Evolutionary conservation across 345 rosid species (phyloP).

Genomic region (Dovyalis caffra): DNA sequence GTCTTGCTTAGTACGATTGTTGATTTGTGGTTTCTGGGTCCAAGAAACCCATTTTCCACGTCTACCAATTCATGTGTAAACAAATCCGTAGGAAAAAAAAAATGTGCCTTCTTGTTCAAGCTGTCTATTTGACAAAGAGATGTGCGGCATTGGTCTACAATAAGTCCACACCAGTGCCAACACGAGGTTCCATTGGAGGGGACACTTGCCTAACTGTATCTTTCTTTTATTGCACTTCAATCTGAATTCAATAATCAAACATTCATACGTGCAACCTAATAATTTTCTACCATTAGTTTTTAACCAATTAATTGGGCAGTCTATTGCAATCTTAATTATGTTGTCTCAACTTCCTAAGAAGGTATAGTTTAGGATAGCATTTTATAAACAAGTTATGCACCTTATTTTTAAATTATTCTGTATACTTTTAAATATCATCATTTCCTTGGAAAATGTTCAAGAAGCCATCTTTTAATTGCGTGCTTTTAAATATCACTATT

Average conservation of each 20-base stretch:
- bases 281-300: not conserved
- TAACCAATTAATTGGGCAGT: conserved; percentile 7
- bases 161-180: conserved; percentile 19
- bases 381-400: not conserved
- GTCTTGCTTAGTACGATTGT: not conserved
- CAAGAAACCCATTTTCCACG: not conserved
- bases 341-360: conserved; percentile 20
- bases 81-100: not conserved
- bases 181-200: conserved; percentile 36
- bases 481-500: not conserved
- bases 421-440: no score
- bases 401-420: not conserved
- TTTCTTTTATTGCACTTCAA: not conserved
- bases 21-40: not conserved
- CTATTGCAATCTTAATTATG: conserved; percentile 15
- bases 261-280: not conserved
- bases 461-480: not conserved
- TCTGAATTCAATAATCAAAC: not conserved
- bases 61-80: not conserved
- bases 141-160: not conserved
- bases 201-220: conserved; percentile 17
- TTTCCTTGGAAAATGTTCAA: not conserved
- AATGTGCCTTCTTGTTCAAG: no score
- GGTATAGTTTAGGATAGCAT: not conserved
- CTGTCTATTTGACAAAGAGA: not conserved